A percentile compares a stretch with the other conserved stretches of the same genome.
These are phyloP conservation scores for Coniosporium tulheliwenetii DNA, from an alignment of 2,329 filamentous ascomycete species.

Conservation along the genomic window DNA sequence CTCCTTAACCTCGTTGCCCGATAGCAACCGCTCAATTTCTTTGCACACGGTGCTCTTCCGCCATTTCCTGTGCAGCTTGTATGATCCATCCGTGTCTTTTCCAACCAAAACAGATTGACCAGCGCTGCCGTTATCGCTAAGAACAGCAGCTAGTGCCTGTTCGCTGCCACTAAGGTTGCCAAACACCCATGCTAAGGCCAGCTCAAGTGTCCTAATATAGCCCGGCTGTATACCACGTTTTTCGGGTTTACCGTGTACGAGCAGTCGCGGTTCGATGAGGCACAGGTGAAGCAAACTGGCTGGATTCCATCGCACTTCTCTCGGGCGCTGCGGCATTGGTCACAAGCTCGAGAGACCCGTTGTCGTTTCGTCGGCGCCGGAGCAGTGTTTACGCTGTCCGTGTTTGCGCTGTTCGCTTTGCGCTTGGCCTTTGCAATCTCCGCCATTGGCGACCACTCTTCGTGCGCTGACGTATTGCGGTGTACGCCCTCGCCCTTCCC, in stretches of 20 bases:
- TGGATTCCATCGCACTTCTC: slow-evolving; percentile 60
- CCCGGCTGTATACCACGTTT: slow-evolving; percentile 69
- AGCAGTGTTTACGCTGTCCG: not conserved
- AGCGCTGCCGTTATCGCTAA: slow-evolving; percentile 28
- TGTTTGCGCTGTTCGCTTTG: no score
- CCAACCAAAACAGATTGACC: slow-evolving; percentile 33
- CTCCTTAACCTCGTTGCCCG: slow-evolving; percentile 15
- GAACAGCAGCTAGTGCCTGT: slow-evolving; percentile 36
- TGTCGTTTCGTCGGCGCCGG: slow-evolving; percentile 34
- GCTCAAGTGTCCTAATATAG: slow-evolving; percentile 59
- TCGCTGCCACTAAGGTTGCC: slow-evolving; percentile 45
- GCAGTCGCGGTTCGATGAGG: slow-evolving; percentile 46
- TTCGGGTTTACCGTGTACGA: slow-evolving; percentile 59
- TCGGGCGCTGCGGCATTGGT: slow-evolving; percentile 49
- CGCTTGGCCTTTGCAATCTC: no score
- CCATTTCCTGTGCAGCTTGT: slow-evolving; percentile 47
- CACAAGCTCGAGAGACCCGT: slow-evolving; percentile 39
- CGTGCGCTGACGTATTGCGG: no score
- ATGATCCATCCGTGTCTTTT: slow-evolving; percentile 35
- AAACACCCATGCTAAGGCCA: slow-evolving; percentile 52
- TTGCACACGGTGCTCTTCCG: slow-evolving; percentile 45
- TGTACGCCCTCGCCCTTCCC: no score
- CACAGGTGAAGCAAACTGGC: slow-evolving; percentile 52
- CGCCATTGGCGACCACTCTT: no score
- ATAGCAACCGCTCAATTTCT: slow-evolving; percentile 47